A percentile compares a stretch with the other conserved stretches of the same genome.
phyloP scores from a whole-genome alignment of 371 early-diverging fungal species.

The Apophysomyces variabilis region DNA sequence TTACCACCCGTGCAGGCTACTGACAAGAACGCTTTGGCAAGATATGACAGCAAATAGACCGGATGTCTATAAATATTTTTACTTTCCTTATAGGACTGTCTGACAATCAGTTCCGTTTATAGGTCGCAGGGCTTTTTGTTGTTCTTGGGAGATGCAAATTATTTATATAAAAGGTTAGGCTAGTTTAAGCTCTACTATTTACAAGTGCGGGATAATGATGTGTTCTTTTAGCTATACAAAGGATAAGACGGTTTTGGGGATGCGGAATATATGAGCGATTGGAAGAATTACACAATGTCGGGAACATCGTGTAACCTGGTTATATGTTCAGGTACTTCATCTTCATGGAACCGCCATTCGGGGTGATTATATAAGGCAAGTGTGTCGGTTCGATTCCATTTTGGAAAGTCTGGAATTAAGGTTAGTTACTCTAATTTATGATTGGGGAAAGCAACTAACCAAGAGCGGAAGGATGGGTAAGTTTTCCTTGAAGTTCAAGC shows the following conservation, averaged over 20 bases:
- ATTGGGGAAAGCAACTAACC: constrained; percentile 20
- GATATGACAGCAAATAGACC: no score
- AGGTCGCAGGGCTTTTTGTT: background rate
- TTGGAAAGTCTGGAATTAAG: constrained; percentile 27
- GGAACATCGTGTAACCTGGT: background rate
- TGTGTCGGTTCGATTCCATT: constrained; percentile 35
- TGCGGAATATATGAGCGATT: background rate
- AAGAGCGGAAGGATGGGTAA: constrained; percentile 31
- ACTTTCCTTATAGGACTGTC: no score
- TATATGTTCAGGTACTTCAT: constrained; percentile 27
- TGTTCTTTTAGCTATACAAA: constrained; percentile 3
- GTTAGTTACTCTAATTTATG: background rate
- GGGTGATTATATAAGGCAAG: constrained; percentile 33
- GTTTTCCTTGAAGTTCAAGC: constrained; percentile 29
- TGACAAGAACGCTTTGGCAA: no score
- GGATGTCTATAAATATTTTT: no score
- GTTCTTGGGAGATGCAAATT: background rate
- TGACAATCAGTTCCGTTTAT: no score
- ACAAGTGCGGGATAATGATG: background rate
- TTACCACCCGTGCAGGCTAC: no score
- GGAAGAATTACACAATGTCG: background rate
- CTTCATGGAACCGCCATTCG: constrained; percentile 38
- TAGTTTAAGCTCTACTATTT: constrained; percentile 1
- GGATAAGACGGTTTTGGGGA: background rate
- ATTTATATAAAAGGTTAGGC: background rate